Base-by-base conservation (phyloP, 176 grass and related monocot species). In the Carex scoparia region DNA sequence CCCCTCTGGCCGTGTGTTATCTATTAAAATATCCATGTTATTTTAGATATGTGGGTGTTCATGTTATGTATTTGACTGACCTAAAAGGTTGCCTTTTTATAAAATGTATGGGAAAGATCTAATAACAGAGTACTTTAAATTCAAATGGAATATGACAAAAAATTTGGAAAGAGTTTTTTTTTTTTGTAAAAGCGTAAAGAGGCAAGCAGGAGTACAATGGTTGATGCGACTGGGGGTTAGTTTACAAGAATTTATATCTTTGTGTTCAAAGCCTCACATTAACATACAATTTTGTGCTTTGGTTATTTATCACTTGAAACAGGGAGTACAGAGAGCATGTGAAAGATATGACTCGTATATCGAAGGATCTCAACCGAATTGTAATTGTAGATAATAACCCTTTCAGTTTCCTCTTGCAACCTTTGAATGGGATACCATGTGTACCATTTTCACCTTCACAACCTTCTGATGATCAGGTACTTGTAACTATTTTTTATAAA, bases 351-450 rank as follows among this genome's bases (percentile, higher is more conserved):
- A 90, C 93, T 83, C 89, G 95, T 84, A 44, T 98, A 77, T 94
- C 91, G 30, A 89, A 93, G 84, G 95, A 98, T 92, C 88, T 94
- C 64, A 57, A 61, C 78, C 79, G 91, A 69, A 83, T 89, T 46
- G 93, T 98, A 16, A 87, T 98, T 85, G 91, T 98, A 66, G 95
- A 98, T 88, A 98, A 98, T 86, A 98, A 98, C 69, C 95, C 93
- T 59, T 95, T 93, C 79, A 95, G 93, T 86, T 98, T 98, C 88
- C 69, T 98, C 44, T 65, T 98, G 62, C 95, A 98, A 85, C 95
- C 95, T 42, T 79, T 85, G 63, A 98, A 98, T 88, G 95, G 93
- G 88, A 95, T 98, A 89, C 95, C 95, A 1, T 98, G 93, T 79
- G 27, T 92, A 60, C 87, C 95, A 84, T 95, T 98, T 89, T 88